These are phyloP conservation scores for Dacryopinax spathularia DNA, from an alignment of 768 basidiomycete species.

Conservation along the genomic window DNA sequence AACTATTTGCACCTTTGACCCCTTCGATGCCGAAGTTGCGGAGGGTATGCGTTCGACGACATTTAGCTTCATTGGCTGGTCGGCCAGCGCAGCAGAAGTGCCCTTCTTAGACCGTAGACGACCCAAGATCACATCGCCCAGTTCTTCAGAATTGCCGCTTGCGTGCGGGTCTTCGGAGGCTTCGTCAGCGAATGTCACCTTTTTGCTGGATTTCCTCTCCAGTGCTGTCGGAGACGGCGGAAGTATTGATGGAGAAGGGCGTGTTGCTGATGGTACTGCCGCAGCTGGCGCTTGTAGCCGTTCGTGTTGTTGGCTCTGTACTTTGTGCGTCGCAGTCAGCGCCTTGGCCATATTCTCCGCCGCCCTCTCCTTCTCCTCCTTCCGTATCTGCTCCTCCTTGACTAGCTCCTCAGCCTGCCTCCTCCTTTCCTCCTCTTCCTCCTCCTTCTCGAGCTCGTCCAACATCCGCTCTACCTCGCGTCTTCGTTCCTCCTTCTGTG, in stretches of 20 bases:
- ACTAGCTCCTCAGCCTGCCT: not conserved
- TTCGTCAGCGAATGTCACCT: not conserved
- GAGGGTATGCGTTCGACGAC: slow-evolving; percentile 5
- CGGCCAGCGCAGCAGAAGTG: not conserved
- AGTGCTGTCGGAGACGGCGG: not conserved
- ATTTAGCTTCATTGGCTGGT: slow-evolving; percentile 5
- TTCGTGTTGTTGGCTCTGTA: not conserved
- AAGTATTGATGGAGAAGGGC: not conserved
- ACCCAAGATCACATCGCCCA: not conserved
- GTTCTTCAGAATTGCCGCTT: not conserved
- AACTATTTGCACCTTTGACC: not conserved
- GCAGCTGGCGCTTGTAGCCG: not conserved
- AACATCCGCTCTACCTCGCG: slow-evolving; percentile 21
- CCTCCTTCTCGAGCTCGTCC: slow-evolving; percentile 22
- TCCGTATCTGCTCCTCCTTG: slow-evolving; percentile 12
- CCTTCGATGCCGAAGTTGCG: not conserved
- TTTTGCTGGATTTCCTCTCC: not conserved
- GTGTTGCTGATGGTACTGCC: not conserved
- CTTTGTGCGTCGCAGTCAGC: not conserved
- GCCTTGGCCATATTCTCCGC: not conserved
- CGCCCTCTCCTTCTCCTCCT: slow-evolving; percentile 7
- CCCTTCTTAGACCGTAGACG: not conserved
- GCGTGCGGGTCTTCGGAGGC: not conserved
- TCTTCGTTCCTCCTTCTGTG: slow-evolving; percentile 14
- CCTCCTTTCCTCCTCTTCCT: slow-evolving; percentile 10